Base-by-base conservation (phyloP, 2,329 filamentous ascomycete species). In the Pseudogymnoascus sp. region DNA sequence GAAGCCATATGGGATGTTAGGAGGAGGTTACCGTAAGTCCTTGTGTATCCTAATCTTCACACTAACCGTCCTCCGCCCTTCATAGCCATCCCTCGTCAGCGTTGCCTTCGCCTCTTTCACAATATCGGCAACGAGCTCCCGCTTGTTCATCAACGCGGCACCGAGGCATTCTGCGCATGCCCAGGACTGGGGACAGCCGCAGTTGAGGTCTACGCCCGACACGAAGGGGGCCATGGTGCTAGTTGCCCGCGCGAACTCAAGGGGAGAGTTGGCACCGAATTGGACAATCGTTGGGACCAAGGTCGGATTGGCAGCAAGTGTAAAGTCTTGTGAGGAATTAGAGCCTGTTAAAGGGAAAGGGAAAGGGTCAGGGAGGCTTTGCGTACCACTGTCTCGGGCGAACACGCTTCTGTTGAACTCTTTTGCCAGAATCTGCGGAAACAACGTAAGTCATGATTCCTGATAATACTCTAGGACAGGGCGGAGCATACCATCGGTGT, bases 111-210 rank as follows among this genome's bases (percentile, higher is more conserved):
- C 84, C 63, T 81, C 81, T 29, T 78, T 70, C 0, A 89, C 81
- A 79, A 90, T 88, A 64, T 84, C 81, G 3, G 83, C 79, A n/a
- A 90, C 87, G 3, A 87, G 77, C 66, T 85, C 83, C 7, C 85
- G 81, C 59, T 79, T 76, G 49, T 83, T 79, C 86, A 90, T 89
- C 35, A 90, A 76, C n/a, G 84, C 84, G 4, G 87, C 87, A 4
- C 87, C 87, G 2, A 90, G 78, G 1, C 78, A 83, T 72, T 87
- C 84, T 43, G 85, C 82, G 68, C 87, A 87, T 0, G 87, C 87
- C 87, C 87, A 90, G 5, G 82, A 83, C 73, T 90, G 87, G 6
- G 87, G 87, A 69, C 87, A 90, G 10, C 87, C 87, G 72, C 87
- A 90, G 75, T 90, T 90, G 41, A 90, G 77, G 68, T 90, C 85